Evolutionary conservation across 2,329 filamentous ascomycete species (phyloP), one percentile per base, ranked within the genome.

Genomic region (Talaromyces albobiverticillius): DNA sequence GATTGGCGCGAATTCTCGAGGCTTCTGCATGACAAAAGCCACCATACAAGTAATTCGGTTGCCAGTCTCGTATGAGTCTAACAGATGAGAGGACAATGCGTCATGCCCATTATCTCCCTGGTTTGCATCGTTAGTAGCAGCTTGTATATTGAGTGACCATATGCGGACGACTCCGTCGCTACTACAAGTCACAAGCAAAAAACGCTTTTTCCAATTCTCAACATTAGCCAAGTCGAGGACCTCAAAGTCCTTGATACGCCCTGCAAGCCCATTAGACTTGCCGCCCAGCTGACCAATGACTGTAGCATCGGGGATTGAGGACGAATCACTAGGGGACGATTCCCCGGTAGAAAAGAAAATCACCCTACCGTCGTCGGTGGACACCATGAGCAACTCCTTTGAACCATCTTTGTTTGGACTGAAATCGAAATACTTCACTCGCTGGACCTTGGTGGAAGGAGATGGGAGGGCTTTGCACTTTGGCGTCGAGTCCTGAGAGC

Each of bases 1-100:
- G 20, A 80, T 81, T 38, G 85, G 83, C 14, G 83, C 81, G 45
- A 80, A 63, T 36, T 69, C 66, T 43, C 67, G 66, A 4, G 72
- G 77, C 62, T 85, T 81, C 70, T 89, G 82, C 90, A 97, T 95
- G 59, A 89, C 77, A 75, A 95, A 97, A 20, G 87, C 87, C 62
- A 84, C 85, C 64, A 97, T 67, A 68, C 94, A 97, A 34, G 92
- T 97, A 61, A 97, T 91, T 54, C 94, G 80, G 68, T 93, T 92
- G 43, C 87, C 85, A 20, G 92, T 96, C 71, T 92, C 87, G 65
- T 94, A 94, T 29, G 82, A 85, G 14, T 86, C 90, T 42, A 96
- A 68, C 53, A 95, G 68, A 26, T 52, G 59, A 43, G 62, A 53
- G 11, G 58, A 54, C 14, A 57, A 48, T 18, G 53, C 47, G 1